These are phyloP conservation scores for Cutaneotrichosporon cyanovorans DNA, from an alignment of 1,284 basidiomycete species.

Conservation along the genomic window DNA sequence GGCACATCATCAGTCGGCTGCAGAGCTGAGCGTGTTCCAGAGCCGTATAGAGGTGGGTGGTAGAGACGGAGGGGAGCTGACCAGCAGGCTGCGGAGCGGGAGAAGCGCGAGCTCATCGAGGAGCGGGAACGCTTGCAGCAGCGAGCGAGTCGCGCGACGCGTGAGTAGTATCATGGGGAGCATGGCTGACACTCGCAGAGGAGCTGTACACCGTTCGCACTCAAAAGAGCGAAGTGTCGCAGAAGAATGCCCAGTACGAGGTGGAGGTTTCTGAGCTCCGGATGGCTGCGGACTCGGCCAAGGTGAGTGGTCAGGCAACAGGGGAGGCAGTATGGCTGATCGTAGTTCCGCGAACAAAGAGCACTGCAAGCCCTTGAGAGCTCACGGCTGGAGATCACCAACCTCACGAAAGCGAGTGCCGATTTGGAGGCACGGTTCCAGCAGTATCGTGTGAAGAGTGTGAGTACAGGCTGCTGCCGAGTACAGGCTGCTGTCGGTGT, in stretches of 20 bases:
- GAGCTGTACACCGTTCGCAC: conserved; percentile 34
- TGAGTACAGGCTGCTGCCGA: too few species aligned
- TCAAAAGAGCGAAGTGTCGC: conserved; percentile 34
- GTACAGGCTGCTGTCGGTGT: too few species aligned
- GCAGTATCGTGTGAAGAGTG: conserved; percentile 28
- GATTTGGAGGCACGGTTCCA: conserved; percentile 39
- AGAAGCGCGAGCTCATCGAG: conserved; percentile 40
- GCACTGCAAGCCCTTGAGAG: conserved; percentile 30
- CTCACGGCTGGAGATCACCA: conserved; percentile 33
- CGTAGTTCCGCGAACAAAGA: conserved; percentile 39
- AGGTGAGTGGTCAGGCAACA: conserved; percentile 20
- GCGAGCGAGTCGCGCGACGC: conserved; percentile 22
- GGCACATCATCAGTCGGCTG: conserved; percentile 24
- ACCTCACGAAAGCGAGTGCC: conserved; percentile 28
- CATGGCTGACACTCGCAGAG: conserved; percentile 26
- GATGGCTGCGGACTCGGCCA: conserved; percentile 51
- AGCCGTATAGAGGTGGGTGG: conserved; percentile 32
- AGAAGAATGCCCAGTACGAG: conserved; percentile 76
- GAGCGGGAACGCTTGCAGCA: conserved; percentile 36
- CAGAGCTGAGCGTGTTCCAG: conserved; percentile 32
- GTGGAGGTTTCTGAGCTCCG: conserved; percentile 76
- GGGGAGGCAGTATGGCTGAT: conserved; percentile 1
- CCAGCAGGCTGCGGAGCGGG: conserved; percentile 33
- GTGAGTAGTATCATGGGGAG: conserved; percentile 17
- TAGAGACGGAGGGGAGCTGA: neutral